A percentile compares a stretch with the other conserved stretches of the same genome.
Evolutionary conservation across 2,329 filamentous ascomycete genomes (phyloP).

Genomic region (Magnaporthiopsis incrustans): DNA sequence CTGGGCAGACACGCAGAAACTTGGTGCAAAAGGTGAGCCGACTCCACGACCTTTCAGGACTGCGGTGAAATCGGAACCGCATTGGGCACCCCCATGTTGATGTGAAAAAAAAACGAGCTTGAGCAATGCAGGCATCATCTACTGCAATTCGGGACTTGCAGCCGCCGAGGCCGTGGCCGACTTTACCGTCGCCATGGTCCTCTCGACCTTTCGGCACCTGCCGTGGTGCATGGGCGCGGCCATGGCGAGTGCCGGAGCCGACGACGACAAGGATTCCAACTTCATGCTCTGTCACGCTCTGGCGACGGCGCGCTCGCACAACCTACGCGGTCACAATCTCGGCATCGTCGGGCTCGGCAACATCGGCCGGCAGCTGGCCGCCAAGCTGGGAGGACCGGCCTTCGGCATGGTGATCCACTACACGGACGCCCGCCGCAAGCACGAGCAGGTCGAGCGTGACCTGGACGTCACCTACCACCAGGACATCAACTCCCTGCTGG

Average conservation of each 20-base stretch:
- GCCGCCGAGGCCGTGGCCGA: conserved; percentile 36
- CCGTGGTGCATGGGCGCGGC: conserved; percentile 27
- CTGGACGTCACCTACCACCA: conserved; percentile 16
- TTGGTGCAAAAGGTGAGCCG: not conserved
- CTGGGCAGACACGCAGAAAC: conserved; percentile 40
- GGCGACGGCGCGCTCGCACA: conserved; percentile 18
- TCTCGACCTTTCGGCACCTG: conserved; percentile 42
- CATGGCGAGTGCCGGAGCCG: conserved; percentile 30
- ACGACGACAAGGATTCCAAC: conserved; percentile 14
- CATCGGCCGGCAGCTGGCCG: conserved; percentile 40
- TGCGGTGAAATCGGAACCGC: not conserved
- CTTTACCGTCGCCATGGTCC: conserved; percentile 31
- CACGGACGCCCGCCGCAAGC: conserved; percentile 36
- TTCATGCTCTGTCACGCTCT: not conserved
- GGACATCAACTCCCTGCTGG: conserved; percentile 35
- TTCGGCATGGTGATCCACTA: conserved; percentile 54
- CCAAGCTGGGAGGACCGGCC: conserved; percentile 41
- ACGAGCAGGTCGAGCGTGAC: conserved; percentile 34
- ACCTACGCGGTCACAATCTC: conserved; percentile 44
- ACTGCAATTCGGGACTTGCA: conserved; percentile 33
- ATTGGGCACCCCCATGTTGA: not conserved
- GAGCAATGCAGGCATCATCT: conserved; percentile 26
- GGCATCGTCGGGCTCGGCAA: conserved; percentile 55
- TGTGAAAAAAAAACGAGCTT: conserved; percentile 30
- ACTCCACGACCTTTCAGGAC: not conserved